Evolutionary conservation across 768 basidiomycete species (phyloP).

Genomic region (Hygrophorus russula): DNA sequence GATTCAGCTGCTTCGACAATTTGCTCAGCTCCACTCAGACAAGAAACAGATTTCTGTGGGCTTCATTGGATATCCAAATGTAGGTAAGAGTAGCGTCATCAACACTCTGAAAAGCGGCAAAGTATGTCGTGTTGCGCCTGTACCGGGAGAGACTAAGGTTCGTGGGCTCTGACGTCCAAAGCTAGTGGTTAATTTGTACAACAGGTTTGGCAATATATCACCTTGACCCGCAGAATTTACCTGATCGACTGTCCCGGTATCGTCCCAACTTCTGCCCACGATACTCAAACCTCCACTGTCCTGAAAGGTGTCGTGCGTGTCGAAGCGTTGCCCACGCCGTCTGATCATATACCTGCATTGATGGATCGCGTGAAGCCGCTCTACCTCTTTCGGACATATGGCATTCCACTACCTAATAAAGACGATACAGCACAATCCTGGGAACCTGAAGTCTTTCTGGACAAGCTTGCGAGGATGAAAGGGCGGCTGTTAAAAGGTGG

Average conservation of each 20-base stretch:
- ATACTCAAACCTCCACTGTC: constrained; percentile 83
- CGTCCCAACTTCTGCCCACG: constrained; percentile 87
- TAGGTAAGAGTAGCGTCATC: constrained; percentile 95
- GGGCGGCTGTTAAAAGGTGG: constrained; percentile 90
- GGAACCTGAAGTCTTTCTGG: constrained; percentile 72
- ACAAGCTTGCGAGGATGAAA: constrained; percentile 79
- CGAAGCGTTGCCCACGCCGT: constrained; percentile 86
- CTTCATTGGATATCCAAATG: constrained; percentile 96
- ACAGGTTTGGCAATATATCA: constrained; percentile 98
- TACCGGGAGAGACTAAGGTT: constrained; percentile 95
- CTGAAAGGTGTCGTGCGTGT: constrained; percentile 96
- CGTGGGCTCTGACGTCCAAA: constrained; percentile 9
- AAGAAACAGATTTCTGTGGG: constrained; percentile 99
- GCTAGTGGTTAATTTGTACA: constrained; percentile 7
- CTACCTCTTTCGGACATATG: constrained; percentile 83
- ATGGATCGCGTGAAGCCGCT: constrained; percentile 88
- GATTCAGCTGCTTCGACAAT: constrained; percentile 93
- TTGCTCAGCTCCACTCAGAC: constrained; percentile 93
- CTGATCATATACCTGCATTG: constrained; percentile 82
- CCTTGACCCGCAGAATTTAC: constrained; percentile 90
- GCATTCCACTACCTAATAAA: constrained; percentile 50
- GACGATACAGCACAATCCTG: constrained; percentile 42
- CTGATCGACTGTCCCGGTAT: constrained; percentile 99
- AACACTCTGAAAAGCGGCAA: constrained; percentile 98
- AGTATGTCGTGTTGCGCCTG: constrained; percentile 92